Conservation (phyloP, 2,329 filamentous ascomycete species). For the Trichoderma asperellum region DNA sequence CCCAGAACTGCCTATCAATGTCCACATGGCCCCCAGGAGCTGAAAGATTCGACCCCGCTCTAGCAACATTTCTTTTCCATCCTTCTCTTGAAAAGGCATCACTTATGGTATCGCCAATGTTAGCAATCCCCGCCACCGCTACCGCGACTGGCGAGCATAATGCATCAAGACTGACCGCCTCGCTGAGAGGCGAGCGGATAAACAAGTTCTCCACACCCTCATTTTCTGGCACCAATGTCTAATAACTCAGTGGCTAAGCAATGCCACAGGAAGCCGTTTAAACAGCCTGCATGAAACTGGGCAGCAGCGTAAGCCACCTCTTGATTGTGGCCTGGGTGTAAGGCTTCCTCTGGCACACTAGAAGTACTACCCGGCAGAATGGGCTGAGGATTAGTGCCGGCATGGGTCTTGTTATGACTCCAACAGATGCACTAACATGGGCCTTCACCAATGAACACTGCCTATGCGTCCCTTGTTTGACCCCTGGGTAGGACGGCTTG, state of each 20-base stretch:
- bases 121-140: not conserved
- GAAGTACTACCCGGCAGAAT: constrained; percentile 13
- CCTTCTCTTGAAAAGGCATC: not conserved
- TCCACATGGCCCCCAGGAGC: constrained; percentile 20
- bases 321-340: not conserved
- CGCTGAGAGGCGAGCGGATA: not conserved
- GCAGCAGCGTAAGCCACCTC: constrained; percentile 9
- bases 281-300: constrained; percentile 1
- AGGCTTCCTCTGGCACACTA: not conserved
- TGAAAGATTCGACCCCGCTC: constrained; percentile 19
- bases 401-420: constrained; percentile 16
- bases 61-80: not conserved
- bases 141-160: not conserved
- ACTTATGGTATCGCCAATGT: not conserved
- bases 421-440: not conserved
- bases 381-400: constrained; percentile 26
- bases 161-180: constrained; percentile 11
- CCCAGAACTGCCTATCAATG: not conserved
- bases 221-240: not conserved
- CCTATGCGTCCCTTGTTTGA: constrained; percentile 1
- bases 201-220: not conserved
- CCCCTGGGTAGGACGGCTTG: constrained; percentile 9
- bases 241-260: constrained; percentile 4
- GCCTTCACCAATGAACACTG: constrained; percentile 12
- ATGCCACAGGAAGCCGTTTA: not conserved